Conservation (phyloP, 148 eudicot genomes). For the Rhododendron simsii region DNA sequence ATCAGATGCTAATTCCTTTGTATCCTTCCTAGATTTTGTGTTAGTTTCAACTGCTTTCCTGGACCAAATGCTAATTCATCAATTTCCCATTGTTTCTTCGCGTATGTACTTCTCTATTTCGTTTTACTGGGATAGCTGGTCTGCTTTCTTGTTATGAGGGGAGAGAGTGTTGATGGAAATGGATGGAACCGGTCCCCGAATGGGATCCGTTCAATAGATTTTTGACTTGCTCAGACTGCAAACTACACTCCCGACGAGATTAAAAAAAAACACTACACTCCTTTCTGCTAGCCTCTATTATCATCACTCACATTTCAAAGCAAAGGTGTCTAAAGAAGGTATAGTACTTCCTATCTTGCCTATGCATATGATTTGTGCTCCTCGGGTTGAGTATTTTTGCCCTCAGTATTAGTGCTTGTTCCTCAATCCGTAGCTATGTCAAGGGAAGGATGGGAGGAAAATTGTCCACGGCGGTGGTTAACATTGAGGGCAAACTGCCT, state of each 20-base stretch:
- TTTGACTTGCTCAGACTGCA: neutral
- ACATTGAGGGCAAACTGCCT: neutral
- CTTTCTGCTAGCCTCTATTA: neutral
- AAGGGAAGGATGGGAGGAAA: neutral
- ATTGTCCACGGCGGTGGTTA: neutral
- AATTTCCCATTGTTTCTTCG: neutral
- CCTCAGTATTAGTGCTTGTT: neutral
- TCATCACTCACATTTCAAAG: neutral
- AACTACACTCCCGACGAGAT: neutral
- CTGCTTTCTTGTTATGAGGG: neutral
- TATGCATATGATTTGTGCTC: neutral
- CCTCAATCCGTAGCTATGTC: neutral
- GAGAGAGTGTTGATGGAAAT: neutral
- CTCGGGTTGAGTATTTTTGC: neutral
- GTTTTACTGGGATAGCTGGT: neutral
- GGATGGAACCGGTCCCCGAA: neutral
- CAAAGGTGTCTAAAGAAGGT: neutral
- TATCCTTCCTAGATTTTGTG: neutral
- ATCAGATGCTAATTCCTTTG: neutral
- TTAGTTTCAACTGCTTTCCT: neutral
- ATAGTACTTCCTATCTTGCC: neutral
- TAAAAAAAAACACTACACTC: neutral
- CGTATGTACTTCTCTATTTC: neutral
- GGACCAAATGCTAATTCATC: neutral
- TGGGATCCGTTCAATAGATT: neutral